Evolutionary conservation across 768 basidiomycete species (phyloP).

Genomic region (Hydnomerulius pinastri): DNA sequence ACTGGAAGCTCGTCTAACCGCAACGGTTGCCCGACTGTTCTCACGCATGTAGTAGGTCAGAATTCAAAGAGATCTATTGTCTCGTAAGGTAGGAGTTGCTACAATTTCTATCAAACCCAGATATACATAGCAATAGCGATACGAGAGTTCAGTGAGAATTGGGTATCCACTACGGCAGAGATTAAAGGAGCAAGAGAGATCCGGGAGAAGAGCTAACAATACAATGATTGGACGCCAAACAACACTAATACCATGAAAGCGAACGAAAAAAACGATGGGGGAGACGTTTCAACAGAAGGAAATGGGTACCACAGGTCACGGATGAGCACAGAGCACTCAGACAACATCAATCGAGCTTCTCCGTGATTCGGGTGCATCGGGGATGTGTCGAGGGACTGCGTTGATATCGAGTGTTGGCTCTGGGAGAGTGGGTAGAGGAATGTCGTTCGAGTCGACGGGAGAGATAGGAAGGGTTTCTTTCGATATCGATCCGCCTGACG

Average conservation of each 20-base stretch:
- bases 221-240: slow-evolving; percentile 19
- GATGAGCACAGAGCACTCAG: no score
- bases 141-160: slow-evolving; percentile 6
- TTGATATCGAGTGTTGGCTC: slow-evolving; percentile 13
- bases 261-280: background rate
- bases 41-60: background rate
- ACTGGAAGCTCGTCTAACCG: no score
- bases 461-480: slow-evolving; percentile 27
- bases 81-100: slow-evolving; percentile 9
- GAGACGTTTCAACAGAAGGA: background rate
- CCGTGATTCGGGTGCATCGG: slow-evolving; percentile 13
- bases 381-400: slow-evolving; percentile 24
- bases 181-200: background rate
- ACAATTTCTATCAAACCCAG: slow-evolving; percentile 28
- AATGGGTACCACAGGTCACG: no score
- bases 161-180: slow-evolving; percentile 21
- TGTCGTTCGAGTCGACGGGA: slow-evolving; percentile 17
- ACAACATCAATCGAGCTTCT: slow-evolving; percentile 18
- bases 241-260: background rate
- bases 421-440: slow-evolving; percentile 21
- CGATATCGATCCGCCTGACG: slow-evolving; percentile 20
- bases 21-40: no score
- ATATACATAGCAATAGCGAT: slow-evolving; percentile 26
- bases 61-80: background rate
- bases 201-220: slow-evolving; percentile 24